Conservation (phyloP, 345 rosid species). For the Salix exigua region DNA sequence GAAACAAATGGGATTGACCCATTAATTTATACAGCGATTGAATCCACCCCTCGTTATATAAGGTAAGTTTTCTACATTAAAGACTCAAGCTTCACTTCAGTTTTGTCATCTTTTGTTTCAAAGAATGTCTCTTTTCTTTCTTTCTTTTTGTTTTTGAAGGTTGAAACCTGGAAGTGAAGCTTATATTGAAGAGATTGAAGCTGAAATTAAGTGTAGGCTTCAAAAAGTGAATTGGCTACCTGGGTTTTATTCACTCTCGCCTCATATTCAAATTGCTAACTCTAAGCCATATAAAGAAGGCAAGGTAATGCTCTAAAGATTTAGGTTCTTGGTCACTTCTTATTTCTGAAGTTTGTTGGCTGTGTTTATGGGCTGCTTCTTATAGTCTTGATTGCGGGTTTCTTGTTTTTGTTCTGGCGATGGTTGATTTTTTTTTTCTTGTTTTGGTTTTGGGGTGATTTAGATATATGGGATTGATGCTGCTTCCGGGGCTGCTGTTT, state of each 20-base stretch:
- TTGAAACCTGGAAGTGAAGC: conserved; percentile 69
- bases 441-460: not conserved
- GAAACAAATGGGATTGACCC: conserved; percentile 64
- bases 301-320: conserved; percentile 37
- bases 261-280: conserved; percentile 63
- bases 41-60: conserved; percentile 73
- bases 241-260: conserved; percentile 74
- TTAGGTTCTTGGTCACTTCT: not conserved
- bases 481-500: conserved; percentile 90
- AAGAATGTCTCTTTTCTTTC: not conserved
- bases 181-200: conserved; percentile 50
- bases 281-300: conserved; percentile 71
- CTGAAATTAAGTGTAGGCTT: conserved; percentile 61
- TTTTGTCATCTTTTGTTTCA: not conserved
- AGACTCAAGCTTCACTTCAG: too few species aligned
- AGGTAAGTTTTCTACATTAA: conserved; percentile 34
- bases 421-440: not conserved
- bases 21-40: conserved; percentile 49
- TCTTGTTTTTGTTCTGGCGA: not conserved
- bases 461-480: conserved; percentile 93
- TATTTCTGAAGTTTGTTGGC: too few species aligned
- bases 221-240: conserved; percentile 63
- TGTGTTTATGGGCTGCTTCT: too few species aligned
- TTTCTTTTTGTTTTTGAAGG: conserved; percentile 32
- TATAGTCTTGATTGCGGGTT: not conserved